These are phyloP conservation scores for Trichosanthes cucumerina DNA, from an alignment of 306 rosid genomes.

Conservation along the genomic window DNA sequence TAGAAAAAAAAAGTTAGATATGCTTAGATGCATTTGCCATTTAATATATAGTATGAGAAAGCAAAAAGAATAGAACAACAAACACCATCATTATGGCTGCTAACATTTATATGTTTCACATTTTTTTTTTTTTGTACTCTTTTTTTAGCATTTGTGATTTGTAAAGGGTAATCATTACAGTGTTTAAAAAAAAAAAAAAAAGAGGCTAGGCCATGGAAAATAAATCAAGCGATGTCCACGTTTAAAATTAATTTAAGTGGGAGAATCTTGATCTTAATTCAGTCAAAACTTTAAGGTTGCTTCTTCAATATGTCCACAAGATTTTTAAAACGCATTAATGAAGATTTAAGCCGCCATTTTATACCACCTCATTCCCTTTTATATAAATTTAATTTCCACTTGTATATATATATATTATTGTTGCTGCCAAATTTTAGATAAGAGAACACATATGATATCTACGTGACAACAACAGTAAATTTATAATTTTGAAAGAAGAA, in stretches of 20 bases:
- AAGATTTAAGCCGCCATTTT: background rate
- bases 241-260: background rate
- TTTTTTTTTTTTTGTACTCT: background rate
- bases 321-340: background rate
- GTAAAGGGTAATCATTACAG: background rate
- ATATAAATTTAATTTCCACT: background rate
- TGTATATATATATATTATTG: no score
- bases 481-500: no score
- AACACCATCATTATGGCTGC: constrained; percentile 4
- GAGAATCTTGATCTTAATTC: no score
- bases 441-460: no score
- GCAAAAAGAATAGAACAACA: background rate
- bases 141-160: background rate
- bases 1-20: background rate
- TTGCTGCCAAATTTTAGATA: no score
- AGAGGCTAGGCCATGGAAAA: background rate
- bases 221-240: background rate
- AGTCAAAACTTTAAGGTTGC: background rate
- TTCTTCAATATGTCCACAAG: background rate
- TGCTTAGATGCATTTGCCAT: background rate
- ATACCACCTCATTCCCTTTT: background rate
- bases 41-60: background rate
- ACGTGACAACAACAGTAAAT: no score
- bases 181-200: background rate
- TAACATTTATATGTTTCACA: background rate